Conservation (phyloP, 164 flowering plant species). For the Tinospora cordifolia region DNA sequence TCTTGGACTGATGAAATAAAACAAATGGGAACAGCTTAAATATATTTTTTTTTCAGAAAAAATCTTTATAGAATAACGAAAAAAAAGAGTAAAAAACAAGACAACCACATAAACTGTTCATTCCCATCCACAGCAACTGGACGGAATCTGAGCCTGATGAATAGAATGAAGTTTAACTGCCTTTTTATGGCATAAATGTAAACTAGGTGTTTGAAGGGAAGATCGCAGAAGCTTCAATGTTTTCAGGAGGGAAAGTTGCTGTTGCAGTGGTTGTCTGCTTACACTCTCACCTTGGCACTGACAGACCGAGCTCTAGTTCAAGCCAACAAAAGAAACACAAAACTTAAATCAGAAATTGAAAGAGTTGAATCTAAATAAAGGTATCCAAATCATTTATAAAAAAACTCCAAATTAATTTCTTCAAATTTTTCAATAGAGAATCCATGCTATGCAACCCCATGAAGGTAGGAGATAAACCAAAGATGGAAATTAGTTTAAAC, state of each 20-base stretch:
- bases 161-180: not conserved
- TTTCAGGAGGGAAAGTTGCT: not conserved
- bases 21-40: no score
- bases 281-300: slow-evolving; percentile 74
- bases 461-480: not conserved
- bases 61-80: no score
- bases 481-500: not conserved
- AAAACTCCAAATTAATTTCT: not conserved
- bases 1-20: no score
- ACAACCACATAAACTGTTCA: no score
- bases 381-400: not conserved
- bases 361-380: not conserved
- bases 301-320: slow-evolving; percentile 58
- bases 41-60: no score
- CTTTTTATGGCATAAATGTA: not conserved
- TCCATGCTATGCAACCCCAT: not conserved
- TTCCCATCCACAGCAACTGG: not conserved
- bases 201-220: not conserved
- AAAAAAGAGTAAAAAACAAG: no score
- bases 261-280: slow-evolving; percentile 13
- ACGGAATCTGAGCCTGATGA: not conserved
- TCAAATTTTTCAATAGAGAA: not conserved
- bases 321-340: slow-evolving; percentile 15
- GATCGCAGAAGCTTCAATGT: not conserved
- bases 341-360: slow-evolving; percentile 18